Evolutionary conservation across 2,329 filamentous ascomycete genomes (phyloP).

Genomic region (Beauveria sp.): DNA sequence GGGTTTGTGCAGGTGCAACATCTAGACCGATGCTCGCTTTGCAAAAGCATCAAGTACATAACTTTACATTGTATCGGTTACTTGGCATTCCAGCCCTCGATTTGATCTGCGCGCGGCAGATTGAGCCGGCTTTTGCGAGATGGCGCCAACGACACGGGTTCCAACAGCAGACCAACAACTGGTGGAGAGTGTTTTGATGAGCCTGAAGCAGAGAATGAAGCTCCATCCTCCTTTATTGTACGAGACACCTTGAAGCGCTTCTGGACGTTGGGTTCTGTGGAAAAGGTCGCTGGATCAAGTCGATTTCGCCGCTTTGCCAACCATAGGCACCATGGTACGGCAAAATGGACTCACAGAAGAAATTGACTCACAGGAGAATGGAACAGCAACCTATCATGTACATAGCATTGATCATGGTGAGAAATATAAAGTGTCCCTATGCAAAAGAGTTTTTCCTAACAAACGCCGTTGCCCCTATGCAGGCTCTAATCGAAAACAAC

Average conservation of each 20-base stretch:
- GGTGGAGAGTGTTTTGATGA: background rate
- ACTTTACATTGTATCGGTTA: too few species aligned
- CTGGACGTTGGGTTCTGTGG: background rate
- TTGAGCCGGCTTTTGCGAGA: too few species aligned
- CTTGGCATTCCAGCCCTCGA: background rate
- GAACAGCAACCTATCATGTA: background rate
- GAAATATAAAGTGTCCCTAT: background rate
- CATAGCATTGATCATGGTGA: background rate
- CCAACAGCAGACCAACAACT: background rate
- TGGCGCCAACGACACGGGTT: too few species aligned
- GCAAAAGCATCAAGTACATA: too few species aligned
- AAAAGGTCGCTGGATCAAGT: background rate
- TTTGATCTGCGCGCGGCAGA: too few species aligned
- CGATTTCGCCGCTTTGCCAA: background rate
- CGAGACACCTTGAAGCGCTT: background rate
- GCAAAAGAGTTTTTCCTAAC: background rate
- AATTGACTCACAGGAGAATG: background rate
- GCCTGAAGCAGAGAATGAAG: background rate
- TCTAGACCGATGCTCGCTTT: background rate
- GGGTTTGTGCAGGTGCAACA: background rate
- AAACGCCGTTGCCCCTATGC: background rate
- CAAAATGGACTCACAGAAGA: background rate
- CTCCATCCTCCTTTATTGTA: background rate
- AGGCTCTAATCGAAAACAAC: slow-evolving; percentile 45
- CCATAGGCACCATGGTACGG: background rate